Evolutionary conservation across 352 stramenopile genomes (phyloP).

Genomic region (Pythium sukuiense): DNA sequence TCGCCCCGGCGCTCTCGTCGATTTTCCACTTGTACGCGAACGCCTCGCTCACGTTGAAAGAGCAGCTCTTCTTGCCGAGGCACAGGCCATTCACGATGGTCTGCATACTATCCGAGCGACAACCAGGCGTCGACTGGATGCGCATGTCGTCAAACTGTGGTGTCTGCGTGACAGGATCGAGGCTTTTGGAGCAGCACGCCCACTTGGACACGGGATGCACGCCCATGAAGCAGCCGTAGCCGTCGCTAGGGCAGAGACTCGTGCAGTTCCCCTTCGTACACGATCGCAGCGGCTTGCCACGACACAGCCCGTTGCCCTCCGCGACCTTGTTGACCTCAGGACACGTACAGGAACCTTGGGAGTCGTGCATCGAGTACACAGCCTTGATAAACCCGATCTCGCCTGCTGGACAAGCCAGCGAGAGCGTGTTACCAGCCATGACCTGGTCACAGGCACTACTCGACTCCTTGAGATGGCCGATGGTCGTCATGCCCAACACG

Average conservation of each 20-base stretch:
- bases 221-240: slow-evolving; percentile 65
- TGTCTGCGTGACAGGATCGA: slow-evolving; percentile 30
- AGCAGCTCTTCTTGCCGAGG: slow-evolving; percentile 65
- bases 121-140: slow-evolving; percentile 43
- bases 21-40: slow-evolving; percentile 61
- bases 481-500: slow-evolving; percentile 77
- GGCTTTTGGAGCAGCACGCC: slow-evolving; percentile 57
- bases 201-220: slow-evolving; percentile 60
- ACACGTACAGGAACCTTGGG: slow-evolving; percentile 64
- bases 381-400: slow-evolving; percentile 80
- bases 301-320: slow-evolving; percentile 52
- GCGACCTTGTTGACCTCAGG: slow-evolving; percentile 68
- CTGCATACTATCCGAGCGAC: slow-evolving; percentile 45
- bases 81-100: slow-evolving; percentile 75
- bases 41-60: slow-evolving; percentile 61
- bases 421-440: slow-evolving; percentile 43
- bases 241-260: slow-evolving; percentile 42
- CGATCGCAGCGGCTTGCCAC: slow-evolving; percentile 30
- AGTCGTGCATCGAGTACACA: slow-evolving; percentile 64
- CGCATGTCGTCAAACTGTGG: slow-evolving; percentile 59
- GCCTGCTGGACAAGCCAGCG: slow-evolving; percentile 61
- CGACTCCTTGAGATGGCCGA: slow-evolving; percentile 72
- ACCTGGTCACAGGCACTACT: slow-evolving; percentile 73
- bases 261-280: slow-evolving; percentile 29
- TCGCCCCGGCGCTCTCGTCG: slow-evolving; percentile 38